These are phyloP conservation scores for Peronospora belbahrii DNA, from an alignment of 352 stramenopile species.

Conservation along the genomic window DNA sequence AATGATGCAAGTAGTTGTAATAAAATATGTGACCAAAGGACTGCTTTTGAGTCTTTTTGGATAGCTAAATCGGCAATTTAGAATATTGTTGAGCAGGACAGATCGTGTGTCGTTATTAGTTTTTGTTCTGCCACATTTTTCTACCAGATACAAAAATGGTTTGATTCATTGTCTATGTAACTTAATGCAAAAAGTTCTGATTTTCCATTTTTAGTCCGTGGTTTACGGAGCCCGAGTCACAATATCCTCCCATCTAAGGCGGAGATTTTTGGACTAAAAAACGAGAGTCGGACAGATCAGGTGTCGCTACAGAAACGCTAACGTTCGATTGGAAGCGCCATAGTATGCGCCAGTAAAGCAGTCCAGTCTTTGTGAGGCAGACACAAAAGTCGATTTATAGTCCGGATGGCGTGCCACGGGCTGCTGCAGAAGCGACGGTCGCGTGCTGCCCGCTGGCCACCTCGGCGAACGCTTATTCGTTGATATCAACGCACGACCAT, in stretches of 20 bases:
- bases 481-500: conserved; percentile 22
- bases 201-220: conserved; percentile 12
- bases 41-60: background rate
- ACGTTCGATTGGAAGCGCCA: conserved; percentile 28
- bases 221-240: background rate
- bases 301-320: conserved; percentile 1
- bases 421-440: conserved; percentile 9
- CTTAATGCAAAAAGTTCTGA: conserved; percentile 1
- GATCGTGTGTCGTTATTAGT: no score
- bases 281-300: conserved; percentile 17
- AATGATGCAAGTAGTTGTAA: no score
- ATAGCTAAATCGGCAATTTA: no score
- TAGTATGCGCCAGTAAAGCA: background rate
- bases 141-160: no score
- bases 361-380: conserved; percentile 2
- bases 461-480: conserved; percentile 22
- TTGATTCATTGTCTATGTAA: no score
- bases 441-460: conserved; percentile 5
- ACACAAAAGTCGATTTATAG: conserved; percentile 11
- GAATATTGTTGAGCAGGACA: no score
- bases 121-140: no score
- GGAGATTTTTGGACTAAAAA: background rate
- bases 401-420: conserved; percentile 8
- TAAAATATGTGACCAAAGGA: background rate
- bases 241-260: conserved; percentile 11